Conservation (phyloP, 257 asterid species). For the Capsicum pubescens region DNA sequence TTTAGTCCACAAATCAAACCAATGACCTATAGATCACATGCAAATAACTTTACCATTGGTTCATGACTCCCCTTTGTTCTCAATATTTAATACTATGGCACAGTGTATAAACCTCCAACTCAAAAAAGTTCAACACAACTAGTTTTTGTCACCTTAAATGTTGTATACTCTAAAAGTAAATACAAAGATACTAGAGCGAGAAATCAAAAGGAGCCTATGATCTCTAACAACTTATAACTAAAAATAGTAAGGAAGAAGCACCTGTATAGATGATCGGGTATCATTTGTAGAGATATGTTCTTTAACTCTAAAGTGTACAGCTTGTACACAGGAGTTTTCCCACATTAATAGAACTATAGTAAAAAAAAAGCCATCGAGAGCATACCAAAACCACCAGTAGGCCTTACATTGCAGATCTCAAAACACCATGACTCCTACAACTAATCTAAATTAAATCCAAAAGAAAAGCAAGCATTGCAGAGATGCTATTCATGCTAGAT, state of each 20-base stretch:
- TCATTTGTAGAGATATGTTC: neutral
- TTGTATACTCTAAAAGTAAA: neutral
- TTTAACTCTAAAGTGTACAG: neutral
- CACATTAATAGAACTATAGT: neutral
- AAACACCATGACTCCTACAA: slow-evolving; percentile 39
- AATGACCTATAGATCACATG: neutral
- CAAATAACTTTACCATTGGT: neutral
- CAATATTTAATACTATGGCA: neutral
- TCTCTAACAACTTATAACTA: neutral
- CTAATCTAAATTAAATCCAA: neutral
- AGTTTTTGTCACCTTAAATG: neutral
- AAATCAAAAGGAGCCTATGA: neutral
- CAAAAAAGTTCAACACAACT: neutral
- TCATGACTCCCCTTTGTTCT: neutral
- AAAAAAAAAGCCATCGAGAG: too few species aligned
- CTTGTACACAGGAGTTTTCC: neutral
- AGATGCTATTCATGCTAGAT: too few species aligned
- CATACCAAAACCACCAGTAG: too few species aligned
- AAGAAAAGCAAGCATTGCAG: neutral
- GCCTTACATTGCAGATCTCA: too few species aligned
- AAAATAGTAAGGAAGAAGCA: neutral
- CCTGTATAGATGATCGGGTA: neutral
- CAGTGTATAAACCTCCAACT: neutral
- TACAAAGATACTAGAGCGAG: neutral
- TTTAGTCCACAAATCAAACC: neutral